These are phyloP conservation scores for Dendrothele bispora DNA, from an alignment of 768 basidiomycete genomes.

Conservation along the genomic window DNA sequence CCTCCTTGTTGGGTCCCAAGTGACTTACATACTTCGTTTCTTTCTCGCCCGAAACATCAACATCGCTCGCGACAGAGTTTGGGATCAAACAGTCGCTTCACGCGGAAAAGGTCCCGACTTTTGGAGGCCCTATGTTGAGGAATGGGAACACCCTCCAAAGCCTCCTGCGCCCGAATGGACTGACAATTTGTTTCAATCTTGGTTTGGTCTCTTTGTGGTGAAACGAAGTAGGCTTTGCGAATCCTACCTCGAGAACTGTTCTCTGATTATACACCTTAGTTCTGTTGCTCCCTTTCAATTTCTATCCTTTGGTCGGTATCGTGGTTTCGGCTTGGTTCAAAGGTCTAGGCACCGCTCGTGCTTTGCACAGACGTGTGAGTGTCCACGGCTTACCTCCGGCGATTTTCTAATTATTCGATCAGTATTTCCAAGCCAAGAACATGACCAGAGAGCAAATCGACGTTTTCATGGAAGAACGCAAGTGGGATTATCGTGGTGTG, in stretches of 20 bases:
- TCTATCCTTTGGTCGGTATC: constrained; percentile 73
- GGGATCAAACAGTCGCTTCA: constrained; percentile 81
- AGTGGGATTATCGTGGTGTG: constrained; percentile 83
- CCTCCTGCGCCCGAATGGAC: constrained; percentile 28
- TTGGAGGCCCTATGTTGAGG: constrained; percentile 83
- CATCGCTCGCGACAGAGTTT: constrained; percentile 74
- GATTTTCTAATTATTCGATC: constrained; percentile 7
- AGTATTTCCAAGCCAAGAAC: constrained; percentile 85
- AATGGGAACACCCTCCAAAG: constrained; percentile 65
- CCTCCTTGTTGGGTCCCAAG: constrained; percentile 71
- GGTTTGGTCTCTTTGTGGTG: constrained; percentile 41
- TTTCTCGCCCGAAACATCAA: constrained; percentile 84
- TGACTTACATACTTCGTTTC: constrained; percentile 74
- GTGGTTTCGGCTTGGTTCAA: constrained; percentile 63
- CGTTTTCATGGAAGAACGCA: constrained; percentile 84
- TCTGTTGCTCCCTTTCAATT: constrained; percentile 57
- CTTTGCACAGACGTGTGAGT: constrained; percentile 68
- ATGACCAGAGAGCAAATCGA: constrained; percentile 73
- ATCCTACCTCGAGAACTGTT: constrained; percentile 1
- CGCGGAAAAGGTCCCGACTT: constrained; percentile 81
- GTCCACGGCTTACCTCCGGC: background rate
- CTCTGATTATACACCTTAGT: constrained; percentile 31
- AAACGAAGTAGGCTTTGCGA: constrained; percentile 38
- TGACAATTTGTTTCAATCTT: constrained; percentile 35
- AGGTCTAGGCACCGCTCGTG: constrained; percentile 63